Percentiles rank a stretch among this genome's conserved stretches.
Conservation (phyloP, 306 rosid species). For the Vigna trinervia region DNA sequence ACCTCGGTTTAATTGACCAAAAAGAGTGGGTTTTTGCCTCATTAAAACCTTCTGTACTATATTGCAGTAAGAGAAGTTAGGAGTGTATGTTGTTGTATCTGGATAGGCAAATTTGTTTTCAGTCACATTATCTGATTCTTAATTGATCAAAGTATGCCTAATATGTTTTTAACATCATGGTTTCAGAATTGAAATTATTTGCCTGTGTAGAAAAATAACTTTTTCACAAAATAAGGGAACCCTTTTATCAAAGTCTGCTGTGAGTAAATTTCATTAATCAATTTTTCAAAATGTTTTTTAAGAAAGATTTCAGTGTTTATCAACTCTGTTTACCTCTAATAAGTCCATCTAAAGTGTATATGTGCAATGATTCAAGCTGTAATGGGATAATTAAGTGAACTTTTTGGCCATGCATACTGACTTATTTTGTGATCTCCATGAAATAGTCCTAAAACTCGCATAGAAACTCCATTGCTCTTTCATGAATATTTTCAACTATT, state of each 20-base stretch:
- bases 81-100: constrained; percentile 12
- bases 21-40: constrained; percentile 4
- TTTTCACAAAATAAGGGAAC: not conserved
- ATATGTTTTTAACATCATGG: not conserved
- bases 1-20: constrained; percentile 18
- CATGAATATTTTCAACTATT: constrained; percentile 18
- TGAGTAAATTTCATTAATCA: not conserved
- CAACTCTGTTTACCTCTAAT: not conserved
- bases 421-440: not conserved
- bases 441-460: constrained; percentile 9
- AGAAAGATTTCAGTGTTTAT: not conserved
- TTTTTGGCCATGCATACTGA: not conserved
- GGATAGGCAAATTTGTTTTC: not conserved
- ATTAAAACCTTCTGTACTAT: not conserved
- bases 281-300: not conserved
- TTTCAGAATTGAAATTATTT: constrained; percentile 21
- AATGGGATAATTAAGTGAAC: constrained; percentile 17
- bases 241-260: not conserved
- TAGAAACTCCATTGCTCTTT: constrained; percentile 33
- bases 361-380: not conserved
- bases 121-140: not conserved
- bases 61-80: not conserved
- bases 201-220: not conserved
- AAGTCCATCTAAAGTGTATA: not conserved
- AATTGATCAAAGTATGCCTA: not conserved